Percentiles rank a stretch among this genome's conserved stretches.
Conservation (phyloP, 169 alveolate genomes). For the Plasmodium blacklocki region DNA sequence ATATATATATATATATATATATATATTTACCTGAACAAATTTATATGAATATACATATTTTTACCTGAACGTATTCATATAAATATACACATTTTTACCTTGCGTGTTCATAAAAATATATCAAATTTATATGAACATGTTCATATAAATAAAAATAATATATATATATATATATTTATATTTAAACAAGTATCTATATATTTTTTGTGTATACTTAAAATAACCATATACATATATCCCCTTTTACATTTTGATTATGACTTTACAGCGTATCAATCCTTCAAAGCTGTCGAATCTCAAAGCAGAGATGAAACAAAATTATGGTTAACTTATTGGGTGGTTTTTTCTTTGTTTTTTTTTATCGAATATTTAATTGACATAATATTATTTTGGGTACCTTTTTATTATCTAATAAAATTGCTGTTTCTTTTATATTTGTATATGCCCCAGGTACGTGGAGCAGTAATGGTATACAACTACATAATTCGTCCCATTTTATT, state of each 20-base stretch:
- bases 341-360: slow-evolving; percentile 87
- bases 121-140: not conserved
- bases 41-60: not conserved
- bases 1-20: not conserved
- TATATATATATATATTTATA: not conserved
- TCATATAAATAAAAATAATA: not conserved
- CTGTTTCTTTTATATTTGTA: slow-evolving; percentile 89
- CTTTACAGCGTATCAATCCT: slow-evolving; percentile 88
- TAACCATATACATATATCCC: not conserved
- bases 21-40: not conserved
- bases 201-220: not conserved
- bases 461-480: slow-evolving; percentile 78
- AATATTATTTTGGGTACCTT: slow-evolving; percentile 92
- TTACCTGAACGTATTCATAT: not conserved
- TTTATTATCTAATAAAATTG: slow-evolving; percentile 90
- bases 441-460: slow-evolving; percentile 87
- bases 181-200: not conserved
- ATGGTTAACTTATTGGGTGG: slow-evolving; percentile 95
- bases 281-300: slow-evolving; percentile 89
- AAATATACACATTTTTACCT: slow-evolving; percentile 5
- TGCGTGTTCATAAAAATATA: not conserved
- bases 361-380: slow-evolving; percentile 89
- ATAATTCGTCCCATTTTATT: slow-evolving; percentile 80
- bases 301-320: slow-evolving; percentile 90
- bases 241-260: slow-evolving; percentile 19